Evolutionary conservation across 805 yeast species (phyloP), one percentile per base, ranked within the genome.

Genomic region (Zygoascus tannicola): DNA sequence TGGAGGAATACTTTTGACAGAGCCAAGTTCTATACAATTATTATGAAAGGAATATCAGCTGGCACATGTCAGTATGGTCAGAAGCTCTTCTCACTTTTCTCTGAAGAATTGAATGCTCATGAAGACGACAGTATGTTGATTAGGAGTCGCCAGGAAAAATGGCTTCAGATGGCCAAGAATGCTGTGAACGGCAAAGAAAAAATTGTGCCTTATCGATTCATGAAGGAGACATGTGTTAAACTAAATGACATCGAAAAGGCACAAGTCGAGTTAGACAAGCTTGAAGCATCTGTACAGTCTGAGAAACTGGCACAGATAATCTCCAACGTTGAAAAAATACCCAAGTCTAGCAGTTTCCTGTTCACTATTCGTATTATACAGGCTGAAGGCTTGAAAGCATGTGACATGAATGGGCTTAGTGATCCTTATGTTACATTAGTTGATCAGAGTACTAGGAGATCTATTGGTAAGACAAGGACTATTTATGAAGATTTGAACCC

Each of bases 1-100:
- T 88, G 96, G 96, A 62, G 65, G 14, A 70, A 83, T 56, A 72
- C 70, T 40, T 68, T 66, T 42, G 88, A 86, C 52, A 59, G 73
- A 16, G 81, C 94, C 0, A 68, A 70, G 48, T 56, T 83, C 1
- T 72, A 77, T 43, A 81, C 92, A 0, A 59, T 67, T 1, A 57
- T 86, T 20, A 69, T 83, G 49, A 78, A 75, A 48, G 70, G 78
- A 18, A 73, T 85, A 14, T 76, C 88, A 1, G 76, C 74, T 34
- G 77, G 82, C 0, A 60, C 81, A 4, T 67, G 75, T 23, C 58
- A 59, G 30, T 50, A 45, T 52, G 54, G 49, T 5, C 46, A 38
- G 34, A 36, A 36, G 22, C 33, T 63, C 61, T 36, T 55, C 62
- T 16, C 33, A 10, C 38, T 44, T 10, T 60, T 59, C 43, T 22